Evolutionary conservation across 2,329 filamentous ascomycete genomes (phyloP).

Genomic region (Eutypella sp.): DNA sequence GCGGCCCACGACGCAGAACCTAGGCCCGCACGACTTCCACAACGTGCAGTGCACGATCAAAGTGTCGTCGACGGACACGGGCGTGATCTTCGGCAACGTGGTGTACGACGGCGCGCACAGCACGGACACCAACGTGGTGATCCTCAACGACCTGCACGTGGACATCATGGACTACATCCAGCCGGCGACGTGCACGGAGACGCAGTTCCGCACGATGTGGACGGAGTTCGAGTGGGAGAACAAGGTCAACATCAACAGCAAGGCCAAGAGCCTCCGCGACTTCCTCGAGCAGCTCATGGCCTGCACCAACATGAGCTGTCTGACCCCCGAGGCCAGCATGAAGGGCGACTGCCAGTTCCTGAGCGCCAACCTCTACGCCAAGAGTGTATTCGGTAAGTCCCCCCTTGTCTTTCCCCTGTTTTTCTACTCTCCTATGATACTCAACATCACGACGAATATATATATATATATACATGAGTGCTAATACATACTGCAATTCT

Average conservation of each 20-base stretch:
- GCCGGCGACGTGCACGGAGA: constrained; percentile 92
- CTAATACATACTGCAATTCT: constrained; percentile 13
- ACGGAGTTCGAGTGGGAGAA: constrained; percentile 99
- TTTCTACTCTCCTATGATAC: not conserved
- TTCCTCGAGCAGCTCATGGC: constrained; percentile 96
- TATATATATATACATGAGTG: not conserved
- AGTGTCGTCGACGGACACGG: constrained; percentile 95
- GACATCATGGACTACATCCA: constrained; percentile 99
- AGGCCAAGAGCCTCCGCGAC: constrained; percentile 83
- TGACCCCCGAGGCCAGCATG: constrained; percentile 92
- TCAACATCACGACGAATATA: constrained; percentile 1
- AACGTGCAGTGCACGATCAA: constrained; percentile 99
- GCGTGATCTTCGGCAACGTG: constrained; percentile 97
- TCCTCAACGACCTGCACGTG: constrained; percentile 95
- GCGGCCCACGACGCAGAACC: constrained; percentile 90
- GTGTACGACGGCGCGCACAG: constrained; percentile 92
- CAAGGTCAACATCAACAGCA: constrained; percentile 99
- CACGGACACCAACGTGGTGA: constrained; percentile 93
- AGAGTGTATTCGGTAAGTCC: constrained; percentile 90
- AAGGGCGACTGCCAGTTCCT: constrained; percentile 98
- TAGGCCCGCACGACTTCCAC: constrained; percentile 92
- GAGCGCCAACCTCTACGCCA: constrained; percentile 92
- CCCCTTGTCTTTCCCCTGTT: constrained; percentile 19
- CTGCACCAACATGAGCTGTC: constrained; percentile 96
- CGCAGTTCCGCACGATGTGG: constrained; percentile 99